These are phyloP conservation scores for Phytophthora parvispora DNA, from an alignment of 352 stramenopile species.

Conservation along the genomic window DNA sequence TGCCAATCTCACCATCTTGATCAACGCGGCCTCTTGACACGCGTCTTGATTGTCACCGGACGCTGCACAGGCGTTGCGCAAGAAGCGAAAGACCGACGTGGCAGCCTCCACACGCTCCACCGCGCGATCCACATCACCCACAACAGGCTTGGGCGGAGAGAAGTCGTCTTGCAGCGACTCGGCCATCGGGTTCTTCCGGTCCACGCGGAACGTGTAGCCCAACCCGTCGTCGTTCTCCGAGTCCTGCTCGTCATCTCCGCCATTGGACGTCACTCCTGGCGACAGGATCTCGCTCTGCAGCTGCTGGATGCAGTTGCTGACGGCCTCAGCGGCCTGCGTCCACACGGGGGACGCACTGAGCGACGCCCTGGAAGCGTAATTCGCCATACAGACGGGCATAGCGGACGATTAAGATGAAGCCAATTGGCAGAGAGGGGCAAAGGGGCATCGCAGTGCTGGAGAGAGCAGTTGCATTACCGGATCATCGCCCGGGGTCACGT, in stretches of 20 bases:
- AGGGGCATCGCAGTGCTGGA: not conserved
- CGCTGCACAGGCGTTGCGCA: conserved; percentile 76
- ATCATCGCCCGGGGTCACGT: not conserved
- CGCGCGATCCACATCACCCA: conserved; percentile 21
- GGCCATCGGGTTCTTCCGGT: conserved; percentile 36
- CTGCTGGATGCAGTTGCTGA: conserved; percentile 17
- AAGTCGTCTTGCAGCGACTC: conserved; percentile 41
- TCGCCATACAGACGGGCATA: not conserved
- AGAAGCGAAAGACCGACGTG: conserved; percentile 71
- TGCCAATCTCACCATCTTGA: conserved; percentile 17
- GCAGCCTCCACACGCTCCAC: conserved; percentile 17
- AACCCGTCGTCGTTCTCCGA: conserved; percentile 67
- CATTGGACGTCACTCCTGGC: not conserved
- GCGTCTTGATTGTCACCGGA: conserved; percentile 60
- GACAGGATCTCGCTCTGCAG: conserved; percentile 6
- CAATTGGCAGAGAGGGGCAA: not conserved
- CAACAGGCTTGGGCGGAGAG: conserved; percentile 32
- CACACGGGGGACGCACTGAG: conserved; percentile 26
- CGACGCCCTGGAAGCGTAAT: conserved; percentile 22
- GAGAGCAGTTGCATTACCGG: not conserved
- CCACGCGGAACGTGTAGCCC: conserved; percentile 74
- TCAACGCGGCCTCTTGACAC: conserved; percentile 35
- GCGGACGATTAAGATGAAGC: not conserved
- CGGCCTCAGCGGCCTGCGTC: conserved; percentile 20
- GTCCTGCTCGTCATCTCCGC: conserved; percentile 24